A percentile compares a stretch with the other conserved stretches of the same genome.
Evolutionary conservation across 2,329 filamentous ascomycete species (phyloP).

Genomic region (Proliferodiscus dingleyae): DNA sequence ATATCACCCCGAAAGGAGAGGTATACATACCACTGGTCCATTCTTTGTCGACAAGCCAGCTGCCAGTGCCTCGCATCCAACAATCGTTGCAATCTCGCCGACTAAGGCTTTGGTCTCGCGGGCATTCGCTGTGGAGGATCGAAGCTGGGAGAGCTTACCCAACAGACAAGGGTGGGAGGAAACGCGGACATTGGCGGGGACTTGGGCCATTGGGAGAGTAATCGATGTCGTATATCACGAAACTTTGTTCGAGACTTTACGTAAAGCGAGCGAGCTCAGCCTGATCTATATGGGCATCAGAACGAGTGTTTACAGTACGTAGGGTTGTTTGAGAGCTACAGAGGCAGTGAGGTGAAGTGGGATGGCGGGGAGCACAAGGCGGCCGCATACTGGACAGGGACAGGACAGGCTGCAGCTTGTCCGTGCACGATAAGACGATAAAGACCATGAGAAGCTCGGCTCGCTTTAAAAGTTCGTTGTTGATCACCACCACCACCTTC

Average conservation of each 20-base stretch:
- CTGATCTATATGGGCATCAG: too few species aligned
- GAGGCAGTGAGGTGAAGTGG: too few species aligned
- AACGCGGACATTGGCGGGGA: slow-evolving; percentile 65
- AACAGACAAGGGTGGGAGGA: slow-evolving; percentile 80
- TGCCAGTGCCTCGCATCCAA: slow-evolving; percentile 77
- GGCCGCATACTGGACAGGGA: neutral
- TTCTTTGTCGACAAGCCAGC: slow-evolving; percentile 51
- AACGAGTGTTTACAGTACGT: too few species aligned
- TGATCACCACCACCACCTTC: too few species aligned
- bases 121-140: slow-evolving; percentile 64
- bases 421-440: neutral
- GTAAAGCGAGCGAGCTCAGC: too few species aligned
- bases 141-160: slow-evolving; percentile 85
- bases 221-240: neutral
- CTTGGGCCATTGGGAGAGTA: slow-evolving; percentile 24
- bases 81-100: slow-evolving; percentile 78
- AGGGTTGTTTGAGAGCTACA: too few species aligned
- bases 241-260: neutral
- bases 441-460: too few species aligned
- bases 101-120: slow-evolving; percentile 77
- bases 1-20: neutral
- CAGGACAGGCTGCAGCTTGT: neutral
- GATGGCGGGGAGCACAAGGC: slow-evolving; percentile 3
- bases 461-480: too few species aligned
- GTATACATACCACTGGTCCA: slow-evolving; percentile 55